Percentiles rank a stretch among this genome's conserved stretches.
Conservation (phyloP, 2,329 filamentous ascomycete species). For the Calonectria pseudoturangicola region DNA sequence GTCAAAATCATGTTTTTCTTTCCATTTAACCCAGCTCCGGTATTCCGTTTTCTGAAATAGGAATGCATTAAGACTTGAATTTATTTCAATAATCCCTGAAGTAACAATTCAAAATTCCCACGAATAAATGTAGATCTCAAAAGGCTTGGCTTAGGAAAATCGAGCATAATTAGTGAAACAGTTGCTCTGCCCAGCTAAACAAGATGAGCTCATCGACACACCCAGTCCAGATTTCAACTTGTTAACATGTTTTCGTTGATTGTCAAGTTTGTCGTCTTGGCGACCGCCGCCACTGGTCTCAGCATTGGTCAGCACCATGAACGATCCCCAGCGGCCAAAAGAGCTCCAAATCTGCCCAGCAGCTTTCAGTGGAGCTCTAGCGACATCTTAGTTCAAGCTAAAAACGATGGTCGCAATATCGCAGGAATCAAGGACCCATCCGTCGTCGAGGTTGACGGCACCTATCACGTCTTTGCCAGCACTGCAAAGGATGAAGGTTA, state of each 20-base stretch:
- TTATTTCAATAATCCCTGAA: too few species aligned
- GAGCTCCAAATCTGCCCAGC: slow-evolving; percentile 4
- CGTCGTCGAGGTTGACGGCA: slow-evolving; percentile 25
- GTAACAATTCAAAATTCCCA: neutral
- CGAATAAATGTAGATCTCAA: neutral
- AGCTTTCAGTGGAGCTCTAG: slow-evolving; percentile 21
- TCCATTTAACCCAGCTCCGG: too few species aligned
- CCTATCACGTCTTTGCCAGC: slow-evolving; percentile 32
- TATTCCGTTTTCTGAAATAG: neutral
- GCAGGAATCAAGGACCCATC: slow-evolving; percentile 23
- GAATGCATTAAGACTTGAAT: neutral
- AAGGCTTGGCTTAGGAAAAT: neutral
- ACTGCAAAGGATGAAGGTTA: slow-evolving; percentile 25
- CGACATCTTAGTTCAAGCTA: slow-evolving; percentile 1
- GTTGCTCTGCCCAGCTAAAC: neutral
- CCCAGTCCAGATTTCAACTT: too few species aligned
- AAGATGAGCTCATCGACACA: neutral
- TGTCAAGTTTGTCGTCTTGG: neutral
- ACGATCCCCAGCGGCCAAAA: neutral
- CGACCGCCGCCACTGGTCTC: neutral
- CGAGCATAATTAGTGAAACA: neutral
- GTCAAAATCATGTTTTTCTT: too few species aligned
- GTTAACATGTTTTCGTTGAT: neutral
- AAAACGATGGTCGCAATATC: slow-evolving; percentile 29
- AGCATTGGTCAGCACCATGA: neutral